Evolutionary conservation across 305 asterid genomes (phyloP).

Genomic region (Fraxinus sp.): DNA sequence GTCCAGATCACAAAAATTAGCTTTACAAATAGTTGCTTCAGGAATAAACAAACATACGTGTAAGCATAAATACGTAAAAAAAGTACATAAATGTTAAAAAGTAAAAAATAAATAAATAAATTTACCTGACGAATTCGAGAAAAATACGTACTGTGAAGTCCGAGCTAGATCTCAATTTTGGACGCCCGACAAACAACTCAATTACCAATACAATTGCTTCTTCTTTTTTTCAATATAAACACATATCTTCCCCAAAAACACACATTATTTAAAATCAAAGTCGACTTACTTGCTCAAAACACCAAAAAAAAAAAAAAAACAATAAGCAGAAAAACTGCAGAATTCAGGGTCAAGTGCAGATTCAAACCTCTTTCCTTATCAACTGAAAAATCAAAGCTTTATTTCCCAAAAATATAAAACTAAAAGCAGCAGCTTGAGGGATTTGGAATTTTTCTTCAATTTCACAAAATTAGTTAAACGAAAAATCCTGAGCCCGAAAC

Average conservation of each 20-base stretch:
- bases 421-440: slow-evolving; percentile 20
- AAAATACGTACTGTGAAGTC: slow-evolving; percentile 17
- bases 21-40: not conserved
- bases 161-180: slow-evolving; percentile 35
- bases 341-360: not conserved
- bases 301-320: not conserved
- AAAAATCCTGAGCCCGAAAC: not conserved
- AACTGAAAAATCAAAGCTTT: not conserved
- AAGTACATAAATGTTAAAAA: slow-evolving; percentile 11
- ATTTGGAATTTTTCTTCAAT: slow-evolving; percentile 21
- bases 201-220: not conserved
- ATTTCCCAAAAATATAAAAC: not conserved
- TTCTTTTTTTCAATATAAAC: slow-evolving; percentile 2
- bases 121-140: slow-evolving; percentile 18
- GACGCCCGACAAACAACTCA: slow-evolving; percentile 15
- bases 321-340: not conserved
- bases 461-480: slow-evolving; percentile 27
- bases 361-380: slow-evolving; percentile 13
- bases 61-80: not conserved
- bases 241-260: slow-evolving; percentile 16
- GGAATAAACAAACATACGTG: slow-evolving; percentile 10
- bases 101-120: not conserved
- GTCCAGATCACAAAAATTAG: not conserved
- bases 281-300: slow-evolving; percentile 25
- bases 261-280: slow-evolving; percentile 25